Evolutionary conservation across 1,139 yeast species (phyloP).

Genomic region (Casaregolazyma suthepensis): DNA sequence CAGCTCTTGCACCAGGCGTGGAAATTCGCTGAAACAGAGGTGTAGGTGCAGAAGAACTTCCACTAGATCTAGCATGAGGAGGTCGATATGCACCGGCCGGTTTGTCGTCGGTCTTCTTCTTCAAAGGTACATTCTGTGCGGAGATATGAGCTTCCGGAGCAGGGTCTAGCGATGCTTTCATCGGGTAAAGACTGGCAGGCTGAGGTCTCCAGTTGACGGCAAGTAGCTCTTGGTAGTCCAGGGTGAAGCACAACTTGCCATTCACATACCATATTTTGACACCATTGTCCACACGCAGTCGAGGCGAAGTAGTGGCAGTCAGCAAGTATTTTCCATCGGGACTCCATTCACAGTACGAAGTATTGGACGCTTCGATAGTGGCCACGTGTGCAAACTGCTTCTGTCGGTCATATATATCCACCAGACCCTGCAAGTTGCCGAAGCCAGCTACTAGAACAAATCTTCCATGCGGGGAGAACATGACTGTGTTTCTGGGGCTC

Average conservation of each 20-base stretch:
- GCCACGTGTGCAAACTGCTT: conserved; percentile 75
- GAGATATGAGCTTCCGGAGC: conserved; percentile 66
- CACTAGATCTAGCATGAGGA: conserved; percentile 70
- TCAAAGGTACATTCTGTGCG: conserved; percentile 25
- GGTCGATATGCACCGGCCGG: conserved; percentile 91
- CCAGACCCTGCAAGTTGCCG: conserved; percentile 95
- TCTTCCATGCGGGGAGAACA: conserved; percentile 91
- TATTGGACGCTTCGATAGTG: conserved; percentile 85
- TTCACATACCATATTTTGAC: conserved; percentile 88
- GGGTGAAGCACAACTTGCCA: conserved; percentile 72
- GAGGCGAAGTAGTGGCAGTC: conserved; percentile 96
- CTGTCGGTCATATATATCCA: conserved; percentile 91
- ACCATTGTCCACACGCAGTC: conserved; percentile 95
- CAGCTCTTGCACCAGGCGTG: conserved; percentile 19
- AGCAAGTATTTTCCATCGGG: conserved; percentile 94
- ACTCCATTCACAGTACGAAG: conserved; percentile 94
- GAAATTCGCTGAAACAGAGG: conserved; percentile 29
- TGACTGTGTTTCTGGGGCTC: conserved; percentile 82
- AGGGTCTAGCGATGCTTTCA: conserved; percentile 44
- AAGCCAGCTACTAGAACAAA: conserved; percentile 93
- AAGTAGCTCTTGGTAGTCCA: conserved; percentile 75
- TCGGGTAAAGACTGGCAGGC: conserved; percentile 49
- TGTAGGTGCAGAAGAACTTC: conserved; percentile 28
- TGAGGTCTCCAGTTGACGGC: conserved; percentile 88
- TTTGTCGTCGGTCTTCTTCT: conserved; percentile 37